A percentile compares a stretch with the other conserved stretches of the same genome.
These are phyloP conservation scores for Vavraia culicis DNA, from an alignment of 371 early-diverging fungal genomes.

Conservation along the genomic window DNA sequence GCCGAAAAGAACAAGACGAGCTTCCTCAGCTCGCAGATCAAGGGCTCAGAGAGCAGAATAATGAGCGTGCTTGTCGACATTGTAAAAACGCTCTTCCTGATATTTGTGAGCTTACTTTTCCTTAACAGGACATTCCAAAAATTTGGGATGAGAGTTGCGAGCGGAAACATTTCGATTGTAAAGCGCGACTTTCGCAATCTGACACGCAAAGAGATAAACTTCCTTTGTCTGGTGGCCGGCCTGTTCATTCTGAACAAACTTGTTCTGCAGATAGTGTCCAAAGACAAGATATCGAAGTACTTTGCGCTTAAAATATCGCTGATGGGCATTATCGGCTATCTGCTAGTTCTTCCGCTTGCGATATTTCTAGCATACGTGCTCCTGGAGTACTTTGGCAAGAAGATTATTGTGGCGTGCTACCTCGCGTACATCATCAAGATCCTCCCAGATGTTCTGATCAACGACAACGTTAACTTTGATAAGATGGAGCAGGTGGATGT, in stretches of 20 bases:
- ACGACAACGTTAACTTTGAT: constrained; percentile 20
- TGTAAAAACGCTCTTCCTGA: too few species aligned
- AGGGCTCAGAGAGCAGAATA: neutral
- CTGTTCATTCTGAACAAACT: neutral
- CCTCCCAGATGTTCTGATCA: constrained; percentile 24
- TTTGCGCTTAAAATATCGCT: neutral
- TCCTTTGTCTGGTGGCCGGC: neutral
- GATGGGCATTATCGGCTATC: neutral
- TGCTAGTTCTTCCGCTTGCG: constrained; percentile 5
- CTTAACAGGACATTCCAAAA: constrained; percentile 1
- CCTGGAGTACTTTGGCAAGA: constrained; percentile 19
- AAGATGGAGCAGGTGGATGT: constrained; percentile 24
- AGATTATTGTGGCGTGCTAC: constrained; percentile 35
- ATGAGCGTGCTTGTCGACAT: neutral
- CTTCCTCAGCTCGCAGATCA: neutral
- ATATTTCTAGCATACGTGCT: constrained; percentile 8
- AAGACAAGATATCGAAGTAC: neutral
- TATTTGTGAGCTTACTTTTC: neutral
- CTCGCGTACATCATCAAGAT: constrained; percentile 25
- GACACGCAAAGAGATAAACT: constrained; percentile 9
- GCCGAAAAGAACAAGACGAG: neutral
- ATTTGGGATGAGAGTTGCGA: neutral
- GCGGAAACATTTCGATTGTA: neutral
- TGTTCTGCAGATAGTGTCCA: too few species aligned
- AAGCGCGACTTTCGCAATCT: constrained; percentile 1